These are phyloP conservation scores for Leishmania tropica DNA, from an alignment of 208 protist species.

Conservation along the genomic window DNA sequence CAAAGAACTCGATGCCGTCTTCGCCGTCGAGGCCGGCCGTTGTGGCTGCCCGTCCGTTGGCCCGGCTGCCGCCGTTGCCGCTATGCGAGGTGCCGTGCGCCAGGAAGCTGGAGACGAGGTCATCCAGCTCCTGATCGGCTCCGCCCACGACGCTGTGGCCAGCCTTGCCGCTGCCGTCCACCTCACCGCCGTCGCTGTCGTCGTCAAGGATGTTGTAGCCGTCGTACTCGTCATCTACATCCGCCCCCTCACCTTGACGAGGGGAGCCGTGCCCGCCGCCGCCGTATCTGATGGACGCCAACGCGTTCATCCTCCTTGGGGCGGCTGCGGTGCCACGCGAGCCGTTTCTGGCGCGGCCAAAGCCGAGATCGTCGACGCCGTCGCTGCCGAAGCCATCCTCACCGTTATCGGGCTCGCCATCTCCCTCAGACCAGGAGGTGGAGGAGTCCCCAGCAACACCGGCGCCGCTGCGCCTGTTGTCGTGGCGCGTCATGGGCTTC, in stretches of 20 bases:
- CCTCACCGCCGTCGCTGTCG: conserved; percentile 35
- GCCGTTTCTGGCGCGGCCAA: not conserved
- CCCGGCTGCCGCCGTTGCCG: not conserved
- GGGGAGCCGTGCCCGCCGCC: not conserved
- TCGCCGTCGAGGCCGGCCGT: conserved; percentile 26
- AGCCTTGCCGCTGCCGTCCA: conserved; percentile 15
- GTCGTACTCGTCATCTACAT: conserved; percentile 27
- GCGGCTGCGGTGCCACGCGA: not conserved
- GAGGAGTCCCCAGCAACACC: conserved; percentile 3
- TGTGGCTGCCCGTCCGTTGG: not conserved
- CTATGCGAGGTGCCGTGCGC: conserved; percentile 14
- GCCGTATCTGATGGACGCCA: conserved; percentile 32
- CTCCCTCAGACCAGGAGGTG: conserved; percentile 18
- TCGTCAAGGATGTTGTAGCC: conserved; percentile 79
- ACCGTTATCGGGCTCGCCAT: conserved; percentile 42
- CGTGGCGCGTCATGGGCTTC: conserved; percentile 32
- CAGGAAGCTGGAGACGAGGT: conserved; percentile 58
- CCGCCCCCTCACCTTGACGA: conserved; percentile 7
- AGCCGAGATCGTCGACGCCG: conserved; percentile 25
- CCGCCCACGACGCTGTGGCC: conserved; percentile 4
- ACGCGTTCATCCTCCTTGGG: conserved; percentile 22
- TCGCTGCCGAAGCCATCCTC: conserved; percentile 59
- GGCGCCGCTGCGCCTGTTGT: not conserved
- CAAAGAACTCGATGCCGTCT: conserved; percentile 58
- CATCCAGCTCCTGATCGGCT: conserved; percentile 44